Base-by-base conservation (phyloP, 164 flowering plant genomes). In the Santalum album region DNA sequence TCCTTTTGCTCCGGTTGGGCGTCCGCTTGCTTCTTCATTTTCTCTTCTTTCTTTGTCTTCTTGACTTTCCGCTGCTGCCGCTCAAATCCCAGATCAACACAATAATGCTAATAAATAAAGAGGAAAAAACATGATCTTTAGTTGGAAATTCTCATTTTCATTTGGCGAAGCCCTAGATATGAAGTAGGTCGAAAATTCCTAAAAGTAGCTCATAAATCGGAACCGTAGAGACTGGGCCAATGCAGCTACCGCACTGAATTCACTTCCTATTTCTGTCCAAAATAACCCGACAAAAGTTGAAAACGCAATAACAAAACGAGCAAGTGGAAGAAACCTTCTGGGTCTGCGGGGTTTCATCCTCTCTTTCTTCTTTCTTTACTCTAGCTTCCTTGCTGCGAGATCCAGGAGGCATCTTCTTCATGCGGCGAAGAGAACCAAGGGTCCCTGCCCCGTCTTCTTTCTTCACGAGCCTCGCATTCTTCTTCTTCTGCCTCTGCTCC, bases 401-500 rank as follows among this genome's bases (percentile, higher is more conserved):
- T n/a, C n/a, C n/a, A 12, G 3, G 14, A 38, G 7, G 17, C 42
- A 38, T 51, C 42, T 51, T 59, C 35, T 57, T 59, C 25, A 63
- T 26, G 53, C 42, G 48, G 52, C 51, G 65, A 17, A 44, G 59
- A 2, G 27, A 32, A 32, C 36, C 36, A 6, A 17, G 43, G 46
- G 20, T 59, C n/a, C 49, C 60, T 14, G 27, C 43, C 6, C 22
- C 35, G 47, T 77, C 75, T 53, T 68, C 72, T 60, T 77, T 75
- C 73, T 72, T 74, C 26, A 57, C 68, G 19, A 62, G 67, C 22
- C 54, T 65, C 14, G 51, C 19, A 54, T 64, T 21, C 22, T 69
- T 61, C 64, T 69, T 74, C 60, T 63, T 78, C 23, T 53, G 63
- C 11, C n/a, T n/a, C n/a, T n/a, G n/a, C n/a, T n/a, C n/a, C n/a